phyloP scores from a whole-genome alignment of 2,329 filamentous ascomycete genomes.

The Pseudogymnoascus destructans region DNA sequence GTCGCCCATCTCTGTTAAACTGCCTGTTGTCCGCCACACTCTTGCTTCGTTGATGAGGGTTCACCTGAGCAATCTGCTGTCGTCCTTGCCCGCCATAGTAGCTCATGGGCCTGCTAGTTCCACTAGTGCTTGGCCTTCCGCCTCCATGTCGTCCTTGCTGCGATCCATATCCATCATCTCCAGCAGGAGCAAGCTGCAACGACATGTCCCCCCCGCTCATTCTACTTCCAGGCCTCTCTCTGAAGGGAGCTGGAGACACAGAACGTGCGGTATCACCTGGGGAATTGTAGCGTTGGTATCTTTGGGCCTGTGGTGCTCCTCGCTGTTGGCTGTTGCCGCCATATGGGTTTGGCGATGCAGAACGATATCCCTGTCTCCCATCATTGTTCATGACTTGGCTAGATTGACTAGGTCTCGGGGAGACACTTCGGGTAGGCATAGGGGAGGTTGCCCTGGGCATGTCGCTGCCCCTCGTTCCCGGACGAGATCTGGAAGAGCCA shows the following conservation, averaged over 20 bases:
- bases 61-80: constrained; percentile 13
- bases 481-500: constrained; percentile 36
- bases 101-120: constrained; percentile 36
- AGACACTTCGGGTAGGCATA: constrained; percentile 48
- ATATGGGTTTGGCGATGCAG: constrained; percentile 54
- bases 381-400: constrained; percentile 32
- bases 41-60: constrained; percentile 49
- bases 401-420: constrained; percentile 41
- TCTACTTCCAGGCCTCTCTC: constrained; percentile 39
- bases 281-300: constrained; percentile 38
- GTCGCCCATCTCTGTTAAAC: constrained; percentile 72
- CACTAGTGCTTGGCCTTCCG: constrained; percentile 37
- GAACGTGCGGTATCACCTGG: constrained; percentile 33
- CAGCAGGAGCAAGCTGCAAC: constrained; percentile 47
- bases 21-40: constrained; percentile 73
- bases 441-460: constrained; percentile 53
- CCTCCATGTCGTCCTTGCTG: constrained; percentile 36
- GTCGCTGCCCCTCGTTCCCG: constrained; percentile 45
- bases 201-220: constrained; percentile 47
- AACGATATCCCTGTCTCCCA: constrained; percentile 32
- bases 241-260: constrained; percentile 32
- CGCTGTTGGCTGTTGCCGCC: constrained; percentile 24
- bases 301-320: constrained; percentile 29
- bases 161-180: constrained; percentile 46
- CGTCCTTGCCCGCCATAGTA: constrained; percentile 35